Evolutionary conservation across 305 asterid genomes (phyloP).

Genomic region (Plantago lanceolata): DNA sequence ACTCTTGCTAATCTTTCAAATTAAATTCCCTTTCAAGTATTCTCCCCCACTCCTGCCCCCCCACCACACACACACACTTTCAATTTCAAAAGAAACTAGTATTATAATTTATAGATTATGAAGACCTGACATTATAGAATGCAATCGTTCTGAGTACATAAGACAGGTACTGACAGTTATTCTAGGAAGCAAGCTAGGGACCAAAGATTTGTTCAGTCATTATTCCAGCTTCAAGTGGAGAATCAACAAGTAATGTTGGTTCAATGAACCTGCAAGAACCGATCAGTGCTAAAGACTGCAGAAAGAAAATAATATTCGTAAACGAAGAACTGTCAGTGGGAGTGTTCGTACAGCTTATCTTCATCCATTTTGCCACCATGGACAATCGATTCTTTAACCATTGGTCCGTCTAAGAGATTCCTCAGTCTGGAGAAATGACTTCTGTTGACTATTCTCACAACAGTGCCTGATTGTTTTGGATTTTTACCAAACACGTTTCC

Average conservation of each 20-base stretch:
- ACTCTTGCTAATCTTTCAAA: conserved; percentile 35
- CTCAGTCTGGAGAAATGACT: conserved; percentile 45
- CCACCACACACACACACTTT: too few relatives aligned
- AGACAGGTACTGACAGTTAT: conserved; percentile 47
- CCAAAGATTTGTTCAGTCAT: conserved; percentile 86
- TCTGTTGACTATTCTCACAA: conserved; percentile 55
- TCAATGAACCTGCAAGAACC: conserved; percentile 49
- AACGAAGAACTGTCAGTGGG: background rate
- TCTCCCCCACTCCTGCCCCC: too few relatives aligned
- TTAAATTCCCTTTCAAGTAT: conserved; percentile 40
- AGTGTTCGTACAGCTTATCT: conserved; percentile 44
- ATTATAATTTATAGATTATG: too few relatives aligned
- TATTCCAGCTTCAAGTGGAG: conserved; percentile 55
- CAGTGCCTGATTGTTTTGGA: conserved; percentile 37
- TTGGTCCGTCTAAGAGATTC: conserved; percentile 40
- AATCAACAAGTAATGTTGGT: conserved; percentile 73
- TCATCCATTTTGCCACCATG: conserved; percentile 64
- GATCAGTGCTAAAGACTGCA: background rate
- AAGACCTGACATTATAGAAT: too few relatives aligned
- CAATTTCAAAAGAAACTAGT: conserved; percentile 5
- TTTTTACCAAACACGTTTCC: conserved; percentile 53
- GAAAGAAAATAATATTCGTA: background rate
- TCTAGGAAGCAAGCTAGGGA: conserved; percentile 76
- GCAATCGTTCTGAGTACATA: background rate
- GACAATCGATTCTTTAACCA: conserved; percentile 44